These are phyloP conservation scores for Viridothelium virens DNA, from an alignment of 495 filamentous ascomycete species.

Conservation along the genomic window DNA sequence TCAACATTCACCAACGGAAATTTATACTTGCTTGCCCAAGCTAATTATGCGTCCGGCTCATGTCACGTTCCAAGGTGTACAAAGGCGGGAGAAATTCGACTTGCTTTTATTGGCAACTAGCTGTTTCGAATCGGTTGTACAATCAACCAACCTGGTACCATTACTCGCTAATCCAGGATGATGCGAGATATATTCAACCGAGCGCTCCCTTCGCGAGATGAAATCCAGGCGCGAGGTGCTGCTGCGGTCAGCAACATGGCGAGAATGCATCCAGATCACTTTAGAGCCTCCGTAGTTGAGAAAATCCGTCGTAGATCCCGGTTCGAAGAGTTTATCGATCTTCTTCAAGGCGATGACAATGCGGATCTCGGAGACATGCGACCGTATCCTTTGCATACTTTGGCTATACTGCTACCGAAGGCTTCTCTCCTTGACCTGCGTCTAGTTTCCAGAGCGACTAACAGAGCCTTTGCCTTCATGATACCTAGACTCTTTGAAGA, in stretches of 20 bases:
- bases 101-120: not conserved
- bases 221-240: slow-evolving; percentile 6
- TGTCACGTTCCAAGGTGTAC: too few species aligned
- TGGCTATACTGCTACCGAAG: not conserved
- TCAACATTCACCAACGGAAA: not conserved
- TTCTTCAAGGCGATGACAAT: not conserved
- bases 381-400: not conserved
- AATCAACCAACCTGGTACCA: not conserved
- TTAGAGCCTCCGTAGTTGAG: not conserved
- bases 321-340: not conserved
- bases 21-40: too few species aligned
- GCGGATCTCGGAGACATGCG: not conserved
- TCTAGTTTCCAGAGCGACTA: not conserved
- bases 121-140: not conserved
- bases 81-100: too few species aligned
- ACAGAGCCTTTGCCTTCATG: not conserved
- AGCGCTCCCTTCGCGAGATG: not conserved
- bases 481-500: not conserved
- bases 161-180: not conserved
- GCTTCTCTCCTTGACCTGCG: not conserved
- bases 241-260: not conserved
- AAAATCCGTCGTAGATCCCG: not conserved
- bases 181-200: not conserved
- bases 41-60: too few species aligned
- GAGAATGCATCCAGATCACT: not conserved